Evolutionary conservation across 176 grass and related monocot genomes (phyloP), one percentile per base, ranked within the genome.

Genomic region (Carex littledalei): DNA sequence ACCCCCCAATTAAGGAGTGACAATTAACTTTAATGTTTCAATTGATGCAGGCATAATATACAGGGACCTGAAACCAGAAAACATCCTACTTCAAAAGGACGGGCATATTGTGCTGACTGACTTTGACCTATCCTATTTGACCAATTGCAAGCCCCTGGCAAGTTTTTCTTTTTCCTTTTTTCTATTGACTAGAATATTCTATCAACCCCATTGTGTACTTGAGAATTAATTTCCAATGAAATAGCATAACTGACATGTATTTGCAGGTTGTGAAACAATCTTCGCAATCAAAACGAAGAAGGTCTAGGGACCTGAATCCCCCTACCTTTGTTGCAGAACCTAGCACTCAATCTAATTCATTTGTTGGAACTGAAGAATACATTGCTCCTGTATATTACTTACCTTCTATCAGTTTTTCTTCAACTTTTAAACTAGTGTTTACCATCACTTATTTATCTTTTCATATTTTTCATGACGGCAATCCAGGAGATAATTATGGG

Each of bases 281-380:
- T 34, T 86, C 69, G 71, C 84, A 89, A 47, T 89, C 87, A 85
- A 99, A 84, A 83, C 88, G 81, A 82, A 87, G 88, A 86, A 98
- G 75, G 86, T 95, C 90, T 65, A 88, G 88, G 87, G 91, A 99
- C 75, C 88, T 77, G 83, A 16, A 84, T 0, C 85, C 84, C 24
- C 96, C 91, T 85, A 89, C 77, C 53, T 95, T 99, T 88, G 88
- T 94, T 71, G 89, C 96, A 82, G 96, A 99, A 32, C 96, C 91
- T 80, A 88, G 80, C 78, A 92, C 91, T 54, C 96, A 89, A 87
- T 99, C 96, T 3, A 99, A 95, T 92, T 99, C 96, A 62, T 99
- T 99, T 88, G 96, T 99, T 89, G 96, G 96, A 87, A 99, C 96
- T 67, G 96, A 99, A 87, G 96, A 99, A 83, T 99, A 99, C 82